phyloP scores from a whole-genome alignment of 2,329 filamentous ascomycete species.

The Ascomycota sp. region DNA sequence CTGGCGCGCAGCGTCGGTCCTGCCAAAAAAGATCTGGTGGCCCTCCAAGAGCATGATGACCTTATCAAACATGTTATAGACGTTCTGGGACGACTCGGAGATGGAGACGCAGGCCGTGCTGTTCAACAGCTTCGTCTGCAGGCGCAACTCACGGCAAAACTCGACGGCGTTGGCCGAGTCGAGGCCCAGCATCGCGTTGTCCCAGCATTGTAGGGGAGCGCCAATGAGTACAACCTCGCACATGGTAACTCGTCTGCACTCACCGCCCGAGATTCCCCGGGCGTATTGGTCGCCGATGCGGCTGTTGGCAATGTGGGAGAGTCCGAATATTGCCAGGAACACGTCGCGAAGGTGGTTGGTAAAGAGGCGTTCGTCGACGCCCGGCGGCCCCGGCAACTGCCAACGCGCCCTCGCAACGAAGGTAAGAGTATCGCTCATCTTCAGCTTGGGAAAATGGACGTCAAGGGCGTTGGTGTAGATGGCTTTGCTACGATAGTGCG shows the following conservation, averaged over 20 bases:
- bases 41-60: slow-evolving; percentile 37
- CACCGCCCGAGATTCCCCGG: slow-evolving; percentile 54
- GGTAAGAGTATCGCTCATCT: slow-evolving; percentile 58
- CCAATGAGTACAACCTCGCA: slow-evolving; percentile 38
- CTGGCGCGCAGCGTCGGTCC: slow-evolving; percentile 33
- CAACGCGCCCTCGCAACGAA: slow-evolving; percentile 56
- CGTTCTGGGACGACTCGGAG: slow-evolving; percentile 46
- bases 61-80: slow-evolving; percentile 46
- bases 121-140: slow-evolving; percentile 45
- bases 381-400: slow-evolving; percentile 38
- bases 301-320: slow-evolving; percentile 53
- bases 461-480: slow-evolving; percentile 78
- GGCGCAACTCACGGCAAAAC: slow-evolving; percentile 49
- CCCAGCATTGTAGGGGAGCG: slow-evolving; percentile 43
- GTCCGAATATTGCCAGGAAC: slow-evolving; percentile 57
- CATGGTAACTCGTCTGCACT: slow-evolving; percentile 47
- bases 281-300: slow-evolving; percentile 57
- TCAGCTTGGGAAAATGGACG: slow-evolving; percentile 58
- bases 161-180: slow-evolving; percentile 59
- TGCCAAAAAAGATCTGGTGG: slow-evolving; percentile 43
- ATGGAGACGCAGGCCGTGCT: slow-evolving; percentile 51
- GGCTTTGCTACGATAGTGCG: slow-evolving; percentile 60
- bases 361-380: slow-evolving; percentile 31
- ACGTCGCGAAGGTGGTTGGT: slow-evolving; percentile 47
- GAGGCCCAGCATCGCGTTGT: slow-evolving; percentile 55